phyloP scores from a whole-genome alignment of 176 grass and related monocot genomes.

The Eleusine indica region DNA sequence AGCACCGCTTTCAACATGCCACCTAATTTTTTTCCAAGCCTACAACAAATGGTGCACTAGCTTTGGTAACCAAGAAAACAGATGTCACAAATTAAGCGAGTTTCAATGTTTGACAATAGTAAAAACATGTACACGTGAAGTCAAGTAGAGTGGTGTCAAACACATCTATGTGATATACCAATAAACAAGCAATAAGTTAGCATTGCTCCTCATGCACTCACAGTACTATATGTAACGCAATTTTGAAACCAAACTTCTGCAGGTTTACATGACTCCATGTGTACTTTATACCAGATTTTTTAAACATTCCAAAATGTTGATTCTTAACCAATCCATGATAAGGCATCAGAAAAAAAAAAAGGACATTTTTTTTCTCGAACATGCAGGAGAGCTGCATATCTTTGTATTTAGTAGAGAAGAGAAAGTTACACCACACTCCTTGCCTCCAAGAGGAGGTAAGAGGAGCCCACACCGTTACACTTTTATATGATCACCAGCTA shows the following conservation, averaged over 20 bases:
- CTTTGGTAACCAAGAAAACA: neutral
- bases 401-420: too few relatives aligned
- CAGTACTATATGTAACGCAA: neutral
- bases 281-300: neutral
- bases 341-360: neutral
- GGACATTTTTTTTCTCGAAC: too few relatives aligned
- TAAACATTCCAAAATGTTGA: neutral
- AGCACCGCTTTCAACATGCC: neutral
- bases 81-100: neutral
- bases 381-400: too few relatives aligned
- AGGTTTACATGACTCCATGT: neutral
- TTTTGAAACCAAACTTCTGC: neutral
- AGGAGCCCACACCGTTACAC: too few relatives aligned
- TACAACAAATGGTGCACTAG: slow-evolving; percentile 15
- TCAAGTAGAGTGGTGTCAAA: neutral
- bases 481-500: too few relatives aligned
- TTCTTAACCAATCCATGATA: neutral
- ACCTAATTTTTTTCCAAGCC: neutral
- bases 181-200: neutral
- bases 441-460: too few relatives aligned
- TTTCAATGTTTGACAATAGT: too few relatives aligned
- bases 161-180: neutral
- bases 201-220: neutral
- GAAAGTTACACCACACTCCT: too few relatives aligned
- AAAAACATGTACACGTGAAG: too few relatives aligned